These are phyloP conservation scores for Xylaria castorea DNA, from an alignment of 495 filamentous ascomycete species.

Conservation along the genomic window DNA sequence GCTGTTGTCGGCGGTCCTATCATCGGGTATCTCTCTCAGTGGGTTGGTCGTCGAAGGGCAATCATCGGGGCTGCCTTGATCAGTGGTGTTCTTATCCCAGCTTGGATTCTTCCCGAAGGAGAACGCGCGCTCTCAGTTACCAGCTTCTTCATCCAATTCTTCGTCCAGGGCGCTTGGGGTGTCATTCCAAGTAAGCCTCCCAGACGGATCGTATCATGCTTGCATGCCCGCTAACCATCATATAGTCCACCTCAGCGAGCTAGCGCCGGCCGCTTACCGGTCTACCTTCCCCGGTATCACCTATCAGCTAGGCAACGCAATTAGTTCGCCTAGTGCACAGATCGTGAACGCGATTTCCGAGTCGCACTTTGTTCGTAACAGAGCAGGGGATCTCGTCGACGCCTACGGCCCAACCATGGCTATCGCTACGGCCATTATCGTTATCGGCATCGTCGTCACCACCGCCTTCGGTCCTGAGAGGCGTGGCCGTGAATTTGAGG, in stretches of 20 bases:
- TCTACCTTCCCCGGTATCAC: slow-evolving; percentile 70
- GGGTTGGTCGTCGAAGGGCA: slow-evolving; percentile 69
- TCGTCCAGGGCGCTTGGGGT: slow-evolving; percentile 79
- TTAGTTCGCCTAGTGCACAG: slow-evolving; percentile 74
- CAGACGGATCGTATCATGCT: background rate
- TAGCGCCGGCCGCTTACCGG: slow-evolving; percentile 76
- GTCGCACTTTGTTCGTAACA: slow-evolving; percentile 53
- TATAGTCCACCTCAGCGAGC: slow-evolving; percentile 75
- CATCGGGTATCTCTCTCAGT: slow-evolving; percentile 74
- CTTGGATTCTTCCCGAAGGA: slow-evolving; percentile 70
- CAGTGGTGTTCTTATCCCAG: slow-evolving; percentile 66
- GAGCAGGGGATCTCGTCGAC: slow-evolving; percentile 58
- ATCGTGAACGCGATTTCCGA: slow-evolving; percentile 74
- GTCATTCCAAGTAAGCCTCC: slow-evolving; percentile 61
- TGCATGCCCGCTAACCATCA: background rate
- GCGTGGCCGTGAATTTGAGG: slow-evolving; percentile 71
- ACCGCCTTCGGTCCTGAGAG: slow-evolving; percentile 69
- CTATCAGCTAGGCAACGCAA: slow-evolving; percentile 80
- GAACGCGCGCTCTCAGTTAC: slow-evolving; percentile 65
- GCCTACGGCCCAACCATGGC: slow-evolving; percentile 75
- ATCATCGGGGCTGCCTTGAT: slow-evolving; percentile 67
- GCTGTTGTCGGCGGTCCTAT: slow-evolving; percentile 77
- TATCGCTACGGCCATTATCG: slow-evolving; percentile 73
- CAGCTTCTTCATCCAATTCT: slow-evolving; percentile 81
- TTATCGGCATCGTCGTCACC: slow-evolving; percentile 66